Evolutionary conservation across 805 yeast genomes (phyloP).

Genomic region (Alloascoidea hylecoeti): DNA sequence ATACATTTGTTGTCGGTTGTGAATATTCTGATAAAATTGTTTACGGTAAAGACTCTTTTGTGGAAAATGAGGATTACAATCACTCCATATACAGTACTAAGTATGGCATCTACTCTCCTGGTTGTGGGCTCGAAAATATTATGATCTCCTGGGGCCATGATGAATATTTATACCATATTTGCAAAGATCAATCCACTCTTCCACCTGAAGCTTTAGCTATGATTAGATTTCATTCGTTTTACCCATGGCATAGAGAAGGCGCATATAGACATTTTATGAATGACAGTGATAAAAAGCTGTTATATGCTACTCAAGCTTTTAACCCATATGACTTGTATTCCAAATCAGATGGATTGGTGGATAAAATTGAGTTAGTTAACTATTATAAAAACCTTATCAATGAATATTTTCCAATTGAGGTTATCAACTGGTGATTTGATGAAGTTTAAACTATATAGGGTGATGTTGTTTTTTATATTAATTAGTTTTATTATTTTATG

Average conservation of each 20-base stretch:
- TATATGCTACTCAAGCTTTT: conserved; percentile 50
- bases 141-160: conserved; percentile 75
- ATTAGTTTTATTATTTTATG: too few species aligned
- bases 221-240: conserved; percentile 64
- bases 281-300: conserved; percentile 43
- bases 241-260: conserved; percentile 65
- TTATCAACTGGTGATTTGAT: conserved; percentile 33
- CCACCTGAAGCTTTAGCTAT: conserved; percentile 59
- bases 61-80: conserved; percentile 40
- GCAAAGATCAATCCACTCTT: conserved; percentile 45
- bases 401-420: conserved; percentile 46
- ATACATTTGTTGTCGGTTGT: conserved; percentile 68
- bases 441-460: too few species aligned
- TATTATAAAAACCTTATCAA: conserved; percentile 52
- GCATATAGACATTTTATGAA: conserved; percentile 55
- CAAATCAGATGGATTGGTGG: conserved; percentile 34
- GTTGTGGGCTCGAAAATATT: conserved; percentile 55
- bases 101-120: conserved; percentile 48
- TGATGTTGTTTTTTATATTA: too few species aligned
- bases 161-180: conserved; percentile 64
- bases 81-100: conserved; percentile 55
- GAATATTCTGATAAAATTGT: conserved; percentile 44
- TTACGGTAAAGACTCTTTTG: conserved; percentile 39
- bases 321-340: conserved; percentile 60
- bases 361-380: conserved; percentile 35